Evolutionary conservation across 1,139 yeast genomes (phyloP).

Genomic region (Saccharomyces hybrid): DNA sequence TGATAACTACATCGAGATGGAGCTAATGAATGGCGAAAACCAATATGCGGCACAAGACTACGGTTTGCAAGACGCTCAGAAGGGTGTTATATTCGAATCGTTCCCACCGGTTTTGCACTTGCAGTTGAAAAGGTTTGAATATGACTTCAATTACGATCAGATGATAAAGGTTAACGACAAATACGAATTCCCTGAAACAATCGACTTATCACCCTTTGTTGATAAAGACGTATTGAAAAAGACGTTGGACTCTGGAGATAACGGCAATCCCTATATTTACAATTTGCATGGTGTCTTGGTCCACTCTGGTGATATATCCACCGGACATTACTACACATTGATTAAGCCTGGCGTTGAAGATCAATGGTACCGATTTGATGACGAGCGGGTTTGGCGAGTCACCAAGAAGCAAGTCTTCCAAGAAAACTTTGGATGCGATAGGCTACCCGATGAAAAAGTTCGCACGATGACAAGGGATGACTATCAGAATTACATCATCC

Average conservation of each 20-base stretch:
- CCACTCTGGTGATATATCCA: conserved; percentile 91
- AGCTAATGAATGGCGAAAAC: conserved; percentile 87
- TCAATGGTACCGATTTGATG: conserved; percentile 89
- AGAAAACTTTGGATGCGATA: conserved; percentile 84
- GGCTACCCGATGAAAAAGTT: conserved; percentile 42
- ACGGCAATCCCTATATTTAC: conserved; percentile 59
- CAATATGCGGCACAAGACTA: conserved; percentile 89
- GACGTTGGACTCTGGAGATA: neutral
- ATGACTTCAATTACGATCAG: conserved; percentile 84
- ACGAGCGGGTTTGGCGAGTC: conserved; percentile 86
- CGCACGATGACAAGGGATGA: conserved; percentile 49
- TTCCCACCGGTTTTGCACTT: conserved; percentile 92
- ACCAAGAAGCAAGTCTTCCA: conserved; percentile 80
- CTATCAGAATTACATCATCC: conserved; percentile 54
- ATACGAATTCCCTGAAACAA: conserved; percentile 79
- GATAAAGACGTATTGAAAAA: conserved; percentile 50
- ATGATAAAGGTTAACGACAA: conserved; percentile 88
- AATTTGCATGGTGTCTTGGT: conserved; percentile 88
- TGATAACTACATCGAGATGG: conserved; percentile 80
- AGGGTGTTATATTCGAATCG: conserved; percentile 86
- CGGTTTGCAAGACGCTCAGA: conserved; percentile 93
- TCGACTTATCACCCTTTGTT: conserved; percentile 74
- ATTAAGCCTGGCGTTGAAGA: conserved; percentile 69
- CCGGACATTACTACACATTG: conserved; percentile 95
- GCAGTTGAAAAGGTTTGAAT: conserved; percentile 90